Conservation (phyloP, 2,329 filamentous ascomycete genomes). For the Colletotrichum viniferum region DNA sequence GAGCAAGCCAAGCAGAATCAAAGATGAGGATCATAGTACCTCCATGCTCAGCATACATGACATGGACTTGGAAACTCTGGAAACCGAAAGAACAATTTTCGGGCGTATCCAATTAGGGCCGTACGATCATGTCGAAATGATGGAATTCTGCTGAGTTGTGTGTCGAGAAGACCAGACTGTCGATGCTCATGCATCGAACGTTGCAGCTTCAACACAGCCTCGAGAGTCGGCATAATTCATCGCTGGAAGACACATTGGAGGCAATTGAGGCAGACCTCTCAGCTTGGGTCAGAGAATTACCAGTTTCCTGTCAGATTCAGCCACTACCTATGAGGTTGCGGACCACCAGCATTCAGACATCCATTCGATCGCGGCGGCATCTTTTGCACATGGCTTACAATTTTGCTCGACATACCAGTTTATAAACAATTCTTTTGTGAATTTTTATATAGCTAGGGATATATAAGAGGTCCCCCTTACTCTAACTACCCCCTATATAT, state of each 20-base stretch:
- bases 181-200: neutral
- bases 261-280: neutral
- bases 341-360: neutral
- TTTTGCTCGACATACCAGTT: neutral
- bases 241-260: neutral
- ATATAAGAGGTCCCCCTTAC: too few species aligned
- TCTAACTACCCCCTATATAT: too few species aligned
- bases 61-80: neutral
- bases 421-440: too few species aligned
- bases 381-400: neutral
- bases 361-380: neutral
- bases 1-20: neutral
- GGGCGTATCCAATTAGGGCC: neutral
- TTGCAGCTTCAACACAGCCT: neutral
- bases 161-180: neutral
- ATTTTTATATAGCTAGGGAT: too few species aligned
- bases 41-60: neutral
- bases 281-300: neutral
- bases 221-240: neutral
- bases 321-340: neutral
- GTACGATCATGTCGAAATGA: neutral
- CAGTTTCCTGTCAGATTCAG: neutral
- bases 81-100: neutral
- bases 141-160: neutral
- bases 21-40: neutral